Conservation (phyloP, 192 early-diverging fungal species). For the Coemansia sp. region DNA sequence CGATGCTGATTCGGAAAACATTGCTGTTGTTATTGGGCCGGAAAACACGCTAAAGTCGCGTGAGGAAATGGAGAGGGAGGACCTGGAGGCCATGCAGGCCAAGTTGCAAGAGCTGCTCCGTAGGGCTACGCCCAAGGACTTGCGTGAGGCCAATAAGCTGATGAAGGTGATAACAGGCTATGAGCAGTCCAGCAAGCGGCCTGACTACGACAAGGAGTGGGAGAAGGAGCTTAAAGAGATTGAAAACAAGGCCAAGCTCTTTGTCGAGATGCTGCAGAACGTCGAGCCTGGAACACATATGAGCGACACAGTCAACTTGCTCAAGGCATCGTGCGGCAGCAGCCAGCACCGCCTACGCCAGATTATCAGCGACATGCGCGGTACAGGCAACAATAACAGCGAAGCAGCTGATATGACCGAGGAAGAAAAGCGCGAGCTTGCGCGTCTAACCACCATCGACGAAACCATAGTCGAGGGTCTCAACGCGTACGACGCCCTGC, state of each 20-base stretch:
- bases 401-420: background rate
- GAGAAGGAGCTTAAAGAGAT: conserved; percentile 78
- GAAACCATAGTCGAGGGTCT: conserved; percentile 43
- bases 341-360: conserved; percentile 40
- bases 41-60: conserved; percentile 75
- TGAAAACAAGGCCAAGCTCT: conserved; percentile 67
- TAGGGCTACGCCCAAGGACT: conserved; percentile 86
- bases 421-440: conserved; percentile 30
- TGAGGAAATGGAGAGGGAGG: conserved; percentile 94
- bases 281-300: conserved; percentile 60
- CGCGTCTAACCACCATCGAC: conserved; percentile 40
- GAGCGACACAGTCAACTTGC: conserved; percentile 39
- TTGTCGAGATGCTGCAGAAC: conserved; percentile 80
- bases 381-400: no score
- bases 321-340: conserved; percentile 42
- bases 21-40: conserved; percentile 52
- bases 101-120: conserved; percentile 97
- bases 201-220: conserved; percentile 83
- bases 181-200: conserved; percentile 60
- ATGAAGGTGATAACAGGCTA: conserved; percentile 99
- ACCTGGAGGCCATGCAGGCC: conserved; percentile 64
- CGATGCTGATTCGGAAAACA: conserved; percentile 35
- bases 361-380: conserved; percentile 35
- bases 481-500: conserved; percentile 31
- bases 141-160: conserved; percentile 93